Evolutionary conservation across 179 eudicot genomes (phyloP), one percentile per base, ranked within the genome.

Genomic region (Gypsophila paniculata): DNA sequence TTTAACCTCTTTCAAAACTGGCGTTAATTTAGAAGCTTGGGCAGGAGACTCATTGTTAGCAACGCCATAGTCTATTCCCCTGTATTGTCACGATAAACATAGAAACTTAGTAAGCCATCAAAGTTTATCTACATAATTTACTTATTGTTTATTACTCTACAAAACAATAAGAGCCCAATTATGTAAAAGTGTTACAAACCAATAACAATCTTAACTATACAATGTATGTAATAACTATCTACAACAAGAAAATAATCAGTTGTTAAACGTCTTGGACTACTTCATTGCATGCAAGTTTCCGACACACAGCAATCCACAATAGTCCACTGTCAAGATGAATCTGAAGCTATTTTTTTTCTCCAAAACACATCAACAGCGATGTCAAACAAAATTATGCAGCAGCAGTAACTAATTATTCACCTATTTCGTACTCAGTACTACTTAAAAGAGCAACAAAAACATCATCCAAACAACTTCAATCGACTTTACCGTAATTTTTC

Each of bases 1-100:
- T 29, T 55, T 71, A 88, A 88, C 93, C 89, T 76, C 75, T 67
- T 85, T 87, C 54, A 85, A 81, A 72, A 81, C 51, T 22, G 65
- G 42, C 26, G 91, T 84, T 51, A 89, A 73, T 29, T 75, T 81
- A 72, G 79, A 75, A 70, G 80, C 86, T 22, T 75, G 68, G 38
- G 57, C 63, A 54, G 91, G 91, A 66, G 80, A 76, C 66, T 85
- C 83, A 75, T 78, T 81, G 70, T 78, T 85, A 65, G 91, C 85
- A 75, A 86, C 79, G 22, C 87, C 90, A 72, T 73, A 85, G 75
- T 89, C 95, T 69, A 89, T 78, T 38, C 90, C 88, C 77, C 95
- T 89, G 81, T 48, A 81, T 53, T 22, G 49, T 42, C 68, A 70
- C 34, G 18, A 61, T 25, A 69, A 15, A 65, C 4, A 71, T 69